phyloP scores from a whole-genome alignment of 345 rosid species.

The Arabis hirsuta region DNA sequence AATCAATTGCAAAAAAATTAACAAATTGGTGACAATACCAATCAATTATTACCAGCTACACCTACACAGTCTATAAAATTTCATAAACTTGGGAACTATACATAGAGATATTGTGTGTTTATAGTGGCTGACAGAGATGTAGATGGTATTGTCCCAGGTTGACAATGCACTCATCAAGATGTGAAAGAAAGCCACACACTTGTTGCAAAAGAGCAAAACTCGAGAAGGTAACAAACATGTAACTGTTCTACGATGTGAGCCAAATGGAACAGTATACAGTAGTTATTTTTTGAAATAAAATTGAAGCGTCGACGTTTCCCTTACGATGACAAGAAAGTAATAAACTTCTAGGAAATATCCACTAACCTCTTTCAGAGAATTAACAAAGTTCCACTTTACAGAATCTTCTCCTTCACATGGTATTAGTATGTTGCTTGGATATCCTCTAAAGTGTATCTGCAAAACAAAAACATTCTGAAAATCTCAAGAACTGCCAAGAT shows the following conservation, averaged over 20 bases:
- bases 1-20: background rate
- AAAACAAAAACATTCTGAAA: slow-evolving; percentile 26
- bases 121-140: slow-evolving; percentile 7
- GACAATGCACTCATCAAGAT: background rate
- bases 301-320: background rate
- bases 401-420: slow-evolving; percentile 96
- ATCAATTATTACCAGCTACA: background rate
- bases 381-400: slow-evolving; percentile 91
- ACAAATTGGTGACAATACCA: background rate
- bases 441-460: slow-evolving; percentile 95
- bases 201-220: background rate
- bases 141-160: background rate
- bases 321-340: background rate
- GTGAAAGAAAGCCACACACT: slow-evolving; percentile 4
- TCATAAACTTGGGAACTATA: background rate
- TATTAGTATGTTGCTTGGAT: slow-evolving; percentile 70
- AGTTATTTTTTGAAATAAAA: background rate
- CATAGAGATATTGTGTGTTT: background rate
- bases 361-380: slow-evolving; percentile 91
- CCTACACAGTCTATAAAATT: slow-evolving; percentile 2
- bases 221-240: slow-evolving; percentile 1
- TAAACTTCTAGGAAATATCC: background rate
- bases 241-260: background rate
- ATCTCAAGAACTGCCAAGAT: slow-evolving; percentile 2
- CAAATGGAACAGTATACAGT: slow-evolving; percentile 8